These are phyloP conservation scores for Teratosphaeria pseudoeucalypti DNA, from an alignment of 2,329 filamentous ascomycete genomes.

Conservation along the genomic window DNA sequence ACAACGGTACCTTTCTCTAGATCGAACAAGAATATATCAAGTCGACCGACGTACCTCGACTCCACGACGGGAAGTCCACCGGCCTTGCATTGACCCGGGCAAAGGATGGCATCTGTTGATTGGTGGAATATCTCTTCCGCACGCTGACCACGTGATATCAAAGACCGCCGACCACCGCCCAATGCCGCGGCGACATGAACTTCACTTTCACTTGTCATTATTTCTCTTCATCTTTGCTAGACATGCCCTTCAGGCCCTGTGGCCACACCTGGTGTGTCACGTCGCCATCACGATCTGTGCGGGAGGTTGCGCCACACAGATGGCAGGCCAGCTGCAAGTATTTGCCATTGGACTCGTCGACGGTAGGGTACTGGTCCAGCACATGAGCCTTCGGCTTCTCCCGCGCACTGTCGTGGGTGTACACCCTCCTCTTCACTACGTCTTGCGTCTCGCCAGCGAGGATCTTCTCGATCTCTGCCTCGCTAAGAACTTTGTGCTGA, in stretches of 20 bases:
- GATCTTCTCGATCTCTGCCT: neutral
- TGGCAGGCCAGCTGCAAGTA: neutral
- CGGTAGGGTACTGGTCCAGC: neutral
- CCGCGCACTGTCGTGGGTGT: neutral
- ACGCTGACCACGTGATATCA: neutral
- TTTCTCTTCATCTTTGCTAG: neutral
- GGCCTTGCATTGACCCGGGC: neutral
- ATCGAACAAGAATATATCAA: neutral
- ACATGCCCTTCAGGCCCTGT: neutral
- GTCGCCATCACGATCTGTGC: neutral
- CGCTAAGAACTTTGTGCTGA: neutral
- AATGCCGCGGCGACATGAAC: neutral
- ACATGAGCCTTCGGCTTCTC: neutral
- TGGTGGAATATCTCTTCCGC: neutral
- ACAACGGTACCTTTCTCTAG: neutral
- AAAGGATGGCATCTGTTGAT: neutral
- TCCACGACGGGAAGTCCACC: neutral
- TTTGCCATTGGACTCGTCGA: neutral
- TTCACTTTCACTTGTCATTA: neutral
- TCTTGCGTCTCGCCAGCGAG: neutral
- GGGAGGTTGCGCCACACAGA: neutral
- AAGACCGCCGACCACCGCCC: neutral
- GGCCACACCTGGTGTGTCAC: neutral
- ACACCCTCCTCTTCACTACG: neutral
- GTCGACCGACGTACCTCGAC: neutral